phyloP scores from a whole-genome alignment of 768 basidiomycete species.

The Macrolepiota dolichaula region DNA sequence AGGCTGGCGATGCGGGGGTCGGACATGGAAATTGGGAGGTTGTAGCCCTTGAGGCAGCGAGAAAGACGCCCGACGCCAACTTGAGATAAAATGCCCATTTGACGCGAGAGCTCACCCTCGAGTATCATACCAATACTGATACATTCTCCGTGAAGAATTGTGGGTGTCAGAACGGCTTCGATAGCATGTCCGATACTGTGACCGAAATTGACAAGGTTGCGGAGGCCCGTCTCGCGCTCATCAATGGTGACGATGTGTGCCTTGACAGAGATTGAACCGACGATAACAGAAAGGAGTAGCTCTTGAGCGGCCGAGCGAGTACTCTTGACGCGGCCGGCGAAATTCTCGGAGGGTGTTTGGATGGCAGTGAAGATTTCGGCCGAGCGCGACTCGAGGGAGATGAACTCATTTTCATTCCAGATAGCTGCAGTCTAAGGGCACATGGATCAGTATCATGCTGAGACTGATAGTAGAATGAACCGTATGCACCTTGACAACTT shows the following conservation, averaged over 20 bases:
- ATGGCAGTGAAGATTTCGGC: slow-evolving; percentile 86
- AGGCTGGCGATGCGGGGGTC: slow-evolving; percentile 77
- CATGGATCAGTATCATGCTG: slow-evolving; percentile 2
- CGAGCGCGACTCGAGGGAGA: slow-evolving; percentile 80
- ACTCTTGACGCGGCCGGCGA: slow-evolving; percentile 51
- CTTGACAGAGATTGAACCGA: slow-evolving; percentile 92
- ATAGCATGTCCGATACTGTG: slow-evolving; percentile 99
- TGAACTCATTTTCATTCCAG: slow-evolving; percentile 91
- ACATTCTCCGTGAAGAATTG: slow-evolving; percentile 95
- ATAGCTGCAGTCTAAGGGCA: slow-evolving; percentile 93
- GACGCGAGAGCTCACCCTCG: slow-evolving; percentile 90
- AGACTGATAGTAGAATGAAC: neutral
- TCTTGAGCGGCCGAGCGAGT: slow-evolving; percentile 76
- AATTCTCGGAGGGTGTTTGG: slow-evolving; percentile 59
- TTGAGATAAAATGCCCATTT: slow-evolving; percentile 84
- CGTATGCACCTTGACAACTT: slow-evolving; percentile 84
- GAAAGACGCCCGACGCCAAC: slow-evolving; percentile 90
- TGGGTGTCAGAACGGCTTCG: slow-evolving; percentile 91
- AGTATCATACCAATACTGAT: slow-evolving; percentile 95
- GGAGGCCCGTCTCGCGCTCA: slow-evolving; percentile 93
- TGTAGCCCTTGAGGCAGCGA: slow-evolving; percentile 86
- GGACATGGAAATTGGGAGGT: slow-evolving; percentile 77
- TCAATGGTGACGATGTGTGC: slow-evolving; percentile 96
- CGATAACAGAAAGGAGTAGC: slow-evolving; percentile 86
- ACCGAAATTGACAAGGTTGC: slow-evolving; percentile 98